Evolutionary conservation across 331 rosid genomes (phyloP).

Genomic region (Pyrus hybrid): DNA sequence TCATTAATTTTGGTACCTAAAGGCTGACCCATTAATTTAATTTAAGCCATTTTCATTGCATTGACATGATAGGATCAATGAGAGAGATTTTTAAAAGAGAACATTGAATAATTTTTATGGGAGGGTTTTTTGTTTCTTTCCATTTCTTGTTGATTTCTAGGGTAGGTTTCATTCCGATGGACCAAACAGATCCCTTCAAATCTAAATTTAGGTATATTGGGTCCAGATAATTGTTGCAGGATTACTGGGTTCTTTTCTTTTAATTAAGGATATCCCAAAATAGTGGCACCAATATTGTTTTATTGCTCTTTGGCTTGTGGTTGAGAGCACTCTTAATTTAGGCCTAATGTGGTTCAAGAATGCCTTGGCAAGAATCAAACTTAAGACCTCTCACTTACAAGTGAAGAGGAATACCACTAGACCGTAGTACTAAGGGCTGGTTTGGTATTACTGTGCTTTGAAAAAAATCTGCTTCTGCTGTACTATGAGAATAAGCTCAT

Average conservation of each 20-base stretch:
- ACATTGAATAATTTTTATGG: not conserved
- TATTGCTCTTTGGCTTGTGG: not conserved
- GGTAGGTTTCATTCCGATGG: not conserved
- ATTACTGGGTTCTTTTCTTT: not conserved
- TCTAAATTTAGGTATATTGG: not conserved
- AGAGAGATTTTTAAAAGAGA: not conserved
- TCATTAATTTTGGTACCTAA: not conserved
- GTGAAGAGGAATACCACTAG: too few relatives aligned
- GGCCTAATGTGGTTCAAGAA: not conserved
- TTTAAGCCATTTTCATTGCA: not conserved
- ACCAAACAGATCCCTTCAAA: constrained; percentile 1
- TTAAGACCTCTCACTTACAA: too few relatives aligned
- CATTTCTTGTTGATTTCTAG: not conserved
- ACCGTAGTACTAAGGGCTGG: too few relatives aligned
- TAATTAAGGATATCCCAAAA: not conserved
- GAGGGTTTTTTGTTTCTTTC: not conserved
- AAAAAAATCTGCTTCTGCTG: too few relatives aligned
- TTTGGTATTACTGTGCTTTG: too few relatives aligned
- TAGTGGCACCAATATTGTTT: not conserved
- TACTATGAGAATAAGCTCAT: too few relatives aligned
- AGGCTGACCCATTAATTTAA: not conserved
- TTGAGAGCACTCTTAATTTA: not conserved
- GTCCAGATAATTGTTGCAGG: not conserved
- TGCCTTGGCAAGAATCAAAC: too few relatives aligned
- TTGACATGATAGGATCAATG: not conserved